A percentile compares a stretch with the other conserved stretches of the same genome.
phyloP scores from a whole-genome alignment of 1,139 yeast genomes.

The Magnusiomyces ingens region DNA sequence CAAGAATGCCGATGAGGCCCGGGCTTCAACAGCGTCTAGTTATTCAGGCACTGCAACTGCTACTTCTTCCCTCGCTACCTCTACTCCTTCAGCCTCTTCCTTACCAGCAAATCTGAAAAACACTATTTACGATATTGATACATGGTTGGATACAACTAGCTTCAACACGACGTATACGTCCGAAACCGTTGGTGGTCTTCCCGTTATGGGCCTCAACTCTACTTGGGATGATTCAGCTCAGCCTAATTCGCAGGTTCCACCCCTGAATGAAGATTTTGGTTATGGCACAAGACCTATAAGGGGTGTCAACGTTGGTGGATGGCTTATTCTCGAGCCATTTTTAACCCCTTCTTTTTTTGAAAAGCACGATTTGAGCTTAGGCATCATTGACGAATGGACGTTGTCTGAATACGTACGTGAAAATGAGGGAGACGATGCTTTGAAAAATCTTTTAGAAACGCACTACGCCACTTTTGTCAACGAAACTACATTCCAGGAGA shows the following conservation, averaged over 20 bases:
- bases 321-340: conserved; percentile 80
- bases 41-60: conserved; percentile 5
- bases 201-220: conserved; percentile 33
- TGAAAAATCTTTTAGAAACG: conserved; percentile 36
- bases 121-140: conserved; percentile 28
- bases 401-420: conserved; percentile 39
- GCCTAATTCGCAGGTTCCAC: conserved; percentile 28
- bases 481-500: conserved; percentile 59
- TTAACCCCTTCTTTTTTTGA: conserved; percentile 78
- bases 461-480: conserved; percentile 77
- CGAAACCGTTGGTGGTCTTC: conserved; percentile 33
- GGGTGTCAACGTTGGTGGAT: conserved; percentile 88
- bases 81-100: conserved; percentile 4
- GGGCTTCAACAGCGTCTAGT: conserved; percentile 3
- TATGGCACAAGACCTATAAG: conserved; percentile 47
- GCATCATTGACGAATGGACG: conserved; percentile 33
- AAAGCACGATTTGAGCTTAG: conserved; percentile 27
- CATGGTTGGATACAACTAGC: conserved; percentile 32
- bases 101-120: conserved; percentile 23
- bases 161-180: conserved; percentile 35
- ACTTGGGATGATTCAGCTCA: conserved; percentile 28
- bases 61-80: conserved; percentile 7
- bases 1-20: background rate
- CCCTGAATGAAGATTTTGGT: conserved; percentile 32
- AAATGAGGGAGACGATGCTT: conserved; percentile 42